Conservation (phyloP, 139 green algal species). For the Chara braunii region DNA sequence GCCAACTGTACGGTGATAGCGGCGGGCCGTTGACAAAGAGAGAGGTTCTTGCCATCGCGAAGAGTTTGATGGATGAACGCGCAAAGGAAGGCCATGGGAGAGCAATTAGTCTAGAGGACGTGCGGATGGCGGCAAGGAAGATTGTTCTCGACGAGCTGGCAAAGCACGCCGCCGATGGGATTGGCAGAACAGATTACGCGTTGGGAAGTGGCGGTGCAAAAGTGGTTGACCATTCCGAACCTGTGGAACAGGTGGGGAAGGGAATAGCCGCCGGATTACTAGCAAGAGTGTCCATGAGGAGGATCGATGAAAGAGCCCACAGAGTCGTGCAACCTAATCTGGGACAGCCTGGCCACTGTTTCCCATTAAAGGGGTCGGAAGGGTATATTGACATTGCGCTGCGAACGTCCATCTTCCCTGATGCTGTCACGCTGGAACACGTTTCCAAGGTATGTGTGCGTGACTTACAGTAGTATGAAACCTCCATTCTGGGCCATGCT, state of each 20-base stretch:
- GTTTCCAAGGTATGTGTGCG: slow-evolving; percentile 27
- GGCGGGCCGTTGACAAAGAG: not conserved
- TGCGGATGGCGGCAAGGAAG: slow-evolving; percentile 1
- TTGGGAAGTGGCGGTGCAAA: slow-evolving; percentile 1
- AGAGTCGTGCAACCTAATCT: slow-evolving; percentile 8
- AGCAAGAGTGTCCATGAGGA: too few species aligned
- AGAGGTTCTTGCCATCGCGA: not conserved
- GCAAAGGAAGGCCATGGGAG: not conserved
- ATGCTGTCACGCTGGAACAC: slow-evolving; percentile 29
- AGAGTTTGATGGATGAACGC: not conserved
- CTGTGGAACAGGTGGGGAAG: too few species aligned
- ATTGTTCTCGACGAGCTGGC: slow-evolving; percentile 9
- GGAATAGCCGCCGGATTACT: too few species aligned
- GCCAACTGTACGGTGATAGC: not conserved
- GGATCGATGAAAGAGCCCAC: too few species aligned
- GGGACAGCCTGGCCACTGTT: slow-evolving; percentile 15
- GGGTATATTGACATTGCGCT: slow-evolving; percentile 14
- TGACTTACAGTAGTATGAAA: too few species aligned
- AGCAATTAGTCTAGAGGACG: slow-evolving; percentile 9
- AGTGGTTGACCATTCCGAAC: slow-evolving; percentile 11
- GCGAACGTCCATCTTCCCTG: slow-evolving; percentile 11
- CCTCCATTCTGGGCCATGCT: too few species aligned
- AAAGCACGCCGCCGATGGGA: not conserved
- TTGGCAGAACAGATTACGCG: slow-evolving; percentile 20
- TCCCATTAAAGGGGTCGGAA: slow-evolving; percentile 24